Conservation (phyloP, 2,329 filamentous ascomycete genomes). For the Fusarium sp. region DNA sequence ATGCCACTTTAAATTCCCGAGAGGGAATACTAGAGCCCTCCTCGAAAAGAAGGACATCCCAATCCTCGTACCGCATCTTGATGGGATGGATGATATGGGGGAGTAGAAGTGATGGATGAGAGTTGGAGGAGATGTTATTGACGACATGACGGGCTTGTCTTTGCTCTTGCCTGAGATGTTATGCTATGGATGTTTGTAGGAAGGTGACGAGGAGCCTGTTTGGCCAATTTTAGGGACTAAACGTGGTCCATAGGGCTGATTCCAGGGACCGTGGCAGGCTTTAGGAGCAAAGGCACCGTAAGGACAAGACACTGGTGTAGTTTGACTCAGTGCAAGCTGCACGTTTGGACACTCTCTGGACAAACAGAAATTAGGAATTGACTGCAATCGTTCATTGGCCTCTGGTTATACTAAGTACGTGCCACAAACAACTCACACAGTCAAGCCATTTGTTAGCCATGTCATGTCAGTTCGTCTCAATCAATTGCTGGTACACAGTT, state of each 20-base stretch:
- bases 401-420: neutral
- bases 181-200: neutral
- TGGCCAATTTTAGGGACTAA: neutral
- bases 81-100: slow-evolving; percentile 39
- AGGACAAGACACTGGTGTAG: neutral
- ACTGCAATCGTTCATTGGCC: neutral
- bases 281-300: neutral
- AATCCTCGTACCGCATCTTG: slow-evolving; percentile 83
- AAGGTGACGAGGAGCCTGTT: slow-evolving; percentile 14
- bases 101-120: neutral
- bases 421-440: neutral
- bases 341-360: neutral
- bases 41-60: slow-evolving; percentile 87
- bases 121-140: neutral
- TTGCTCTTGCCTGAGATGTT: neutral
- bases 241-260: neutral
- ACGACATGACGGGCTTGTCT: neutral
- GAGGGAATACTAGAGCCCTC: slow-evolving; percentile 73
- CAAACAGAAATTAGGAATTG: neutral
- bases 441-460: neutral
- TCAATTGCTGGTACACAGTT: neutral
- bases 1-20: slow-evolving; percentile 84
- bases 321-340: neutral
- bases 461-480: neutral
- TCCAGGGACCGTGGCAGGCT: neutral